These are phyloP conservation scores for Yamadazyma blattariae DNA, from an alignment of 1,139 yeast species.

Conservation along the genomic window DNA sequence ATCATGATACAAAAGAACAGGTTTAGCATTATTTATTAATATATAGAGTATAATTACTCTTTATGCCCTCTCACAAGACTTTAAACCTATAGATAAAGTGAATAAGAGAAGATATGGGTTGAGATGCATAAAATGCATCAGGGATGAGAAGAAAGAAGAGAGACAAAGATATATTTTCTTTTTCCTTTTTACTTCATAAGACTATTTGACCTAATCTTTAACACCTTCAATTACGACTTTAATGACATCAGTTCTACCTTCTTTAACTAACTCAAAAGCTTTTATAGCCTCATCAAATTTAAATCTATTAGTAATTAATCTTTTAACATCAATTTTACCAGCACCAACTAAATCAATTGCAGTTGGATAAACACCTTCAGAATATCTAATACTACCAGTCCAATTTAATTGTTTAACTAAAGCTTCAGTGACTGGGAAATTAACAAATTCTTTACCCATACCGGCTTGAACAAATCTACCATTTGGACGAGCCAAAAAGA, in stretches of 20 bases:
- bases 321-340: slow-evolving; percentile 31
- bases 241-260: slow-evolving; percentile 46
- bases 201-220: slow-evolving; percentile 3
- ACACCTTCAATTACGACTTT: slow-evolving; percentile 61
- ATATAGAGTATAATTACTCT: too few relatives aligned
- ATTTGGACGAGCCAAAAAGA: slow-evolving; percentile 51
- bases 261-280: slow-evolving; percentile 65
- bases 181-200: too few relatives aligned
- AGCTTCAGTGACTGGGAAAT: slow-evolving; percentile 65
- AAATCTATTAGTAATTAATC: slow-evolving; percentile 69
- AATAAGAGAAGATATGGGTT: too few relatives aligned
- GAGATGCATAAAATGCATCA: too few relatives aligned
- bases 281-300: slow-evolving; percentile 64
- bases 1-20: too few relatives aligned
- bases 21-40: too few relatives aligned
- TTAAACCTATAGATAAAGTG: too few relatives aligned
- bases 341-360: slow-evolving; percentile 46
- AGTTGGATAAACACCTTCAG: slow-evolving; percentile 33
- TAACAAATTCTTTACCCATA: slow-evolving; percentile 57
- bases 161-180: too few relatives aligned
- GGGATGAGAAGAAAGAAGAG: too few relatives aligned
- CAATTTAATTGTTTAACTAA: slow-evolving; percentile 62
- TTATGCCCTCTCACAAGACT: too few relatives aligned
- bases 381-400: slow-evolving; percentile 53
- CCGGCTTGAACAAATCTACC: slow-evolving; percentile 69